Base-by-base conservation (phyloP, 2,329 filamentous ascomycete species). In the Cercospora sp. region DNA sequence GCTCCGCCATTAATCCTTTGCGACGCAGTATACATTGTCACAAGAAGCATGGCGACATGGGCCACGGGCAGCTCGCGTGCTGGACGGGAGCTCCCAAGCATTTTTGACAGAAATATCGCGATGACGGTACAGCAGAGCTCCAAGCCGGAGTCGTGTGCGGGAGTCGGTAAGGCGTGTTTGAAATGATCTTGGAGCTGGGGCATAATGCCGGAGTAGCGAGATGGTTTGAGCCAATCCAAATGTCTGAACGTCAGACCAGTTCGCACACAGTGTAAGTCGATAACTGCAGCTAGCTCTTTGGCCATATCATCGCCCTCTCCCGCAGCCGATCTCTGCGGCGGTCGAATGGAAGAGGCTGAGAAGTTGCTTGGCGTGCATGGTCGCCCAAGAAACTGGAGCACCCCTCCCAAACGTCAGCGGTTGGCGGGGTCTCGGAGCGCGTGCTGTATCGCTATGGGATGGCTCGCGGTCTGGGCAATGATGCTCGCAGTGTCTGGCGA, bases 351-450 rank as follows among this genome's bases (percentile, higher is more conserved):
- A 64, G 30, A 53, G 51, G 62, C 62, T 64, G 55, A 20, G 28
- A 31, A 28, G 28, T 2, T 5, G 28, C 55, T 58, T 58, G 55
- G 55, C 55, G n/a, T 31, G 55, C 28, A 31, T 36, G 28, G 55
- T 31, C 55, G 55, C 28, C 28, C 55, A 58, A 28, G 48, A 53
- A 53, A 28, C 20, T 26, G 60, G 16, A 51, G 60, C 60, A 42
- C 62, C 51, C 62, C 51, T 55, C 62, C 48, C 18, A 48, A 64
- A 64, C 55, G 62, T 64, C 62, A 59, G 62, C 62, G 62, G 62
- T 28, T 53, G 62, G 62, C 62, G 55, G 60, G 51, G 55, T 58
- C 30, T 53, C 48, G 62, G 62, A 64, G 51, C 31, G 30, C 16
- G 45, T 40, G 31, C 45, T 23, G 42, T 53, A 18, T 51, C 26